These are phyloP conservation scores for Mychonastes homosphaera DNA, from an alignment of 139 green algal species.

Conservation along the genomic window DNA sequence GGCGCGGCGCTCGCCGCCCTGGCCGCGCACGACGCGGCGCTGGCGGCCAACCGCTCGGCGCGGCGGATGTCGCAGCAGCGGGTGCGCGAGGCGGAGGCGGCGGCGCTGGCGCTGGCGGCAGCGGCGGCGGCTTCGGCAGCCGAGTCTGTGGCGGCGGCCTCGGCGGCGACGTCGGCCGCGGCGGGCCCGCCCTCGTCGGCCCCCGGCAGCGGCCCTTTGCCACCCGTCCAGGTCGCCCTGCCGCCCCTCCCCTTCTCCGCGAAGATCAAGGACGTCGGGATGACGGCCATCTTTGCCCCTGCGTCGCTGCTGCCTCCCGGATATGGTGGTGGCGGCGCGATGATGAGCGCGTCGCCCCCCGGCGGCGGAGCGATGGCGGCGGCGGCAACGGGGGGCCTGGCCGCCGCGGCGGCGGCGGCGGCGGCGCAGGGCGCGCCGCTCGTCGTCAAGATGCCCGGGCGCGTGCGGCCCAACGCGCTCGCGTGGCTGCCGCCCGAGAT, in stretches of 20 bases:
- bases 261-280: conserved; percentile 32
- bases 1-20: conserved; percentile 3
- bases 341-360: neutral
- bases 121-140: neutral
- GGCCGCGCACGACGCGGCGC: neutral
- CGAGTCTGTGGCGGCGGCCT: neutral
- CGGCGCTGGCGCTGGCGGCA: neutral
- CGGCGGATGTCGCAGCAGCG: neutral
- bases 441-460: conserved; percentile 29
- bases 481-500: conserved; percentile 30
- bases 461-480: conserved; percentile 16
- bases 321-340: neutral
- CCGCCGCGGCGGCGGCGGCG: conserved; percentile 9
- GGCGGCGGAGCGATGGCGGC: conserved; percentile 5
- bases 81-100: neutral
- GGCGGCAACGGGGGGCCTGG: neutral
- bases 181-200: neutral
- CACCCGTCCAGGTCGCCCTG: neutral
- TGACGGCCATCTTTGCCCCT: neutral
- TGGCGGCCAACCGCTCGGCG: neutral
- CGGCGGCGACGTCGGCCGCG: neutral
- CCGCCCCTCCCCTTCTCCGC: neutral
- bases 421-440: conserved; percentile 8
- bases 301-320: neutral
- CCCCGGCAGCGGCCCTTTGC: neutral